Evolutionary conservation across 805 yeast species (phyloP), one percentile per base, ranked within the genome.

Genomic region (Schwanniomyces yamadae): DNA sequence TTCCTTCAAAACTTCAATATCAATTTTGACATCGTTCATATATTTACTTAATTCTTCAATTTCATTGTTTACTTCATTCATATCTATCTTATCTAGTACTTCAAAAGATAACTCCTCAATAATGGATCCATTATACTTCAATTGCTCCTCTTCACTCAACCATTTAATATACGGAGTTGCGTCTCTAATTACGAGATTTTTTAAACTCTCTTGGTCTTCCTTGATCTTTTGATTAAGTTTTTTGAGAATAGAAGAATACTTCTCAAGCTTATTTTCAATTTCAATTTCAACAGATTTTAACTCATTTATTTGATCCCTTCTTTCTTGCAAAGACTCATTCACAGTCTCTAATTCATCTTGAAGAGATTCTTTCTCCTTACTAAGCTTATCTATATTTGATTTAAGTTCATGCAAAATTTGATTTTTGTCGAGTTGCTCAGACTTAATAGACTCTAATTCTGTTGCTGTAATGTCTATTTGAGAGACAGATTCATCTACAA

Each of bases 1-100:
- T 44, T 89, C 95, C 39, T 77, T 77, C 31, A 91, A 65, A 3
- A 86, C 76, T 37, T 84, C 90, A 39, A 83, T 69, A 54, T 91
- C 91, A 4, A 81, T 81, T 38, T 71, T 73, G 6, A 80, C 75
- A 11, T 69, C 69, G 4, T 73, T 73, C 49, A 85, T 63, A 42
- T 73, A 73, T 3, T 63, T 67, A 45, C 84, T 82, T 12, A 87
- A 54, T 22, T 61, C 66, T 4, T 50, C 75, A 27, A 86, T 73
- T 31, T 78, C 80, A 0, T 53, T 54, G 33, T 74, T 73, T 18
- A 85, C 54, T 4, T 51, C 52, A 4, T 72, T 77, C 17, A 73
- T 45, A 50, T 84, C 71, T 14, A 80, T 42, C 0, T 55, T 54
- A 1, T 58, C 54, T 3, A 85, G 50, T 42, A 83, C 82, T 17